Base-by-base conservation (phyloP, 2,329 filamentous ascomycete genomes). In the Claviceps digitariae region DNA sequence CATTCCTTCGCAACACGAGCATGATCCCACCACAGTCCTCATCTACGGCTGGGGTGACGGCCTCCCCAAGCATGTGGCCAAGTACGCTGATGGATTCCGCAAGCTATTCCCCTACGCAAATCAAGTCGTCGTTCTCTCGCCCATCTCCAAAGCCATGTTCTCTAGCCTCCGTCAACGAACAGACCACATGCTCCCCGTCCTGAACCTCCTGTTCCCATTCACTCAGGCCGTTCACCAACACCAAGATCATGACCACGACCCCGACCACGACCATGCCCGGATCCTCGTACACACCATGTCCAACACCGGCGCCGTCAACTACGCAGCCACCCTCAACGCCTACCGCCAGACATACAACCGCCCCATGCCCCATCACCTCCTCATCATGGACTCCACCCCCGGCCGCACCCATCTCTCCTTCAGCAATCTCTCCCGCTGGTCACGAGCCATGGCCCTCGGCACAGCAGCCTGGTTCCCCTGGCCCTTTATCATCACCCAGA, bases 11-110 rank as follows among this genome's bases (percentile, higher is more conserved):
- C 13, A 50, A 34, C 47, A 48, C 27, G 6, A 31, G 21, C 41
- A 51, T n/a, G 64, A 73, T 49, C 75, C 75, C 3, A 67, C 70
- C 20, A 72, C 70, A 6, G 66, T 81, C 45, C 60, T 81, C 47
- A 68, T 82, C 55, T 81, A 74, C 62, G 72, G 76, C 59, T 82
- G 77, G 79, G 77, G 78, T 51, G 78, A 82, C 56, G 76, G 74
- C 23, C 64, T 67, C 13, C 73, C 77, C 2, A 77, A 75, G 56
- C 72, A 82, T 60, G 69, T 81, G 29, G 66, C 68, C 54, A 82
- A 82, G 61, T 82, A 81, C 59, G 68, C 73, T 15, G 69, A 74
- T 13, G 75, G 74, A 29, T 81, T 76, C 63, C 70, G 69, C 43
- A 59, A 63, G 13, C 70, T 80, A 0, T 82, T 70, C 59, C 78